These are phyloP conservation scores for Blastocystis sp. DNA, from an alignment of 352 stramenopile genomes.

Conservation along the genomic window DNA sequence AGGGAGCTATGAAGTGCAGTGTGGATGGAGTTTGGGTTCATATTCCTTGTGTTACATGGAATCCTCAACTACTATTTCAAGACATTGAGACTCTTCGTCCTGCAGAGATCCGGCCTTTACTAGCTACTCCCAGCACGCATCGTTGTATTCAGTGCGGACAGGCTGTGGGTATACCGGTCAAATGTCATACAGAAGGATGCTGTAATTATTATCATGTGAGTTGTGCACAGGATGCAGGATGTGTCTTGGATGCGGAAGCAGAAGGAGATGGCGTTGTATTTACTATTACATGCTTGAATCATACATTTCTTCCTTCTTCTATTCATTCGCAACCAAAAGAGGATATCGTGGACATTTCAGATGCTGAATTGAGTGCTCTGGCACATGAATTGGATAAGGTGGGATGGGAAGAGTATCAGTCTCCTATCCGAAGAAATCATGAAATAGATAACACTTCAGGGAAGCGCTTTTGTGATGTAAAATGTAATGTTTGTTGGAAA, in stretches of 20 bases:
- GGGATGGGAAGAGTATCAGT: neutral
- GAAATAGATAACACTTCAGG: neutral
- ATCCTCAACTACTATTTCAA: neutral
- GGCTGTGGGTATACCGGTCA: neutral
- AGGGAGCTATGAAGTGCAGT: conserved; percentile 29
- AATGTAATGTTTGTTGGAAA: neutral
- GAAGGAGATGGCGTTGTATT: conserved; percentile 23
- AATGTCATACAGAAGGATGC: neutral
- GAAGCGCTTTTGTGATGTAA: neutral
- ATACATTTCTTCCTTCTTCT: neutral
- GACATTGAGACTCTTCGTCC: conserved; percentile 25
- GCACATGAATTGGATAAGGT: neutral
- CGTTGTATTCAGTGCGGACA: neutral
- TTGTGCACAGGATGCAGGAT: conserved; percentile 17
- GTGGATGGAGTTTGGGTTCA: conserved; percentile 39
- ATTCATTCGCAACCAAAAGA: neutral
- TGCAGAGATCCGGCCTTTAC: conserved; percentile 7
- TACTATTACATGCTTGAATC: conserved; percentile 7
- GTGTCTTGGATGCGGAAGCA: conserved; percentile 12
- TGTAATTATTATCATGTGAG: conserved; percentile 28
- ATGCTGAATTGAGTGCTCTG: neutral
- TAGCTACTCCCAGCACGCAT: neutral
- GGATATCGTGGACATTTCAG: neutral
- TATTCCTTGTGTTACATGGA: conserved; percentile 52
- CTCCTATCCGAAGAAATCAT: neutral